Conservation (phyloP, 352 stramenopile genomes). For the Thalassiosira mediterranea region DNA sequence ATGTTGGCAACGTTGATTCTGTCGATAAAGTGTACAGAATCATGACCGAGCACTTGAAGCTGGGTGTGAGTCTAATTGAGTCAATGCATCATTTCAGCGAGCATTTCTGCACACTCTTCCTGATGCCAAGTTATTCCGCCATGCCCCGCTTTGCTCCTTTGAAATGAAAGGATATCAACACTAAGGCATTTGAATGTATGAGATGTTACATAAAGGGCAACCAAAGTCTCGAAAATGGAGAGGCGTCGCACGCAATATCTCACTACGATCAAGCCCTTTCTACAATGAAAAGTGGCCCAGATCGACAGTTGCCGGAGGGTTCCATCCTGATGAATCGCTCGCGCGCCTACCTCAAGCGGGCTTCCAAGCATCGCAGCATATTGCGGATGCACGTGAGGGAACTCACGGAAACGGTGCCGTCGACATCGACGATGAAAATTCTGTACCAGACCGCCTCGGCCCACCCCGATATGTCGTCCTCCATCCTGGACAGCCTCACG, state of each 20-base stretch:
- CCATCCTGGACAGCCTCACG: slow-evolving; percentile 55
- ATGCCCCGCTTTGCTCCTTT: too few relatives aligned
- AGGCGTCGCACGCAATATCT: slow-evolving; percentile 58
- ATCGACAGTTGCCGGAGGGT: slow-evolving; percentile 48
- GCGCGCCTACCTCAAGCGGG: slow-evolving; percentile 62
- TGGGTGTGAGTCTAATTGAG: background rate
- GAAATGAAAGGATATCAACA: slow-evolving; percentile 49
- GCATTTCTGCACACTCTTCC: too few relatives aligned
- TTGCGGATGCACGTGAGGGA: slow-evolving; percentile 58
- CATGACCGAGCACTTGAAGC: slow-evolving; percentile 71
- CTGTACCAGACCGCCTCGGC: slow-evolving; percentile 53
- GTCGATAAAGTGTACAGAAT: slow-evolving; percentile 81
- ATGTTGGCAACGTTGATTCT: slow-evolving; percentile 76
- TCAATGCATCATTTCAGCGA: background rate
- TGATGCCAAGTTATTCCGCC: too few relatives aligned
- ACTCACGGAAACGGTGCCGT: slow-evolving; percentile 52
- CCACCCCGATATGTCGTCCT: slow-evolving; percentile 37
- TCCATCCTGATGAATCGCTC: slow-evolving; percentile 67
- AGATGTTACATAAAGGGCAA: slow-evolving; percentile 77
- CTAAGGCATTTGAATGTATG: slow-evolving; percentile 66
- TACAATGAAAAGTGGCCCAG: background rate
- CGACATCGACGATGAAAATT: slow-evolving; percentile 42
- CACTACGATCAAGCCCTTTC: slow-evolving; percentile 66
- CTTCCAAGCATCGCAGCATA: slow-evolving; percentile 54
- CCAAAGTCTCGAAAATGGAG: slow-evolving; percentile 60